Conservation (phyloP, 352 stramenopile genomes). For the Phytophthora ramorum region DNA sequence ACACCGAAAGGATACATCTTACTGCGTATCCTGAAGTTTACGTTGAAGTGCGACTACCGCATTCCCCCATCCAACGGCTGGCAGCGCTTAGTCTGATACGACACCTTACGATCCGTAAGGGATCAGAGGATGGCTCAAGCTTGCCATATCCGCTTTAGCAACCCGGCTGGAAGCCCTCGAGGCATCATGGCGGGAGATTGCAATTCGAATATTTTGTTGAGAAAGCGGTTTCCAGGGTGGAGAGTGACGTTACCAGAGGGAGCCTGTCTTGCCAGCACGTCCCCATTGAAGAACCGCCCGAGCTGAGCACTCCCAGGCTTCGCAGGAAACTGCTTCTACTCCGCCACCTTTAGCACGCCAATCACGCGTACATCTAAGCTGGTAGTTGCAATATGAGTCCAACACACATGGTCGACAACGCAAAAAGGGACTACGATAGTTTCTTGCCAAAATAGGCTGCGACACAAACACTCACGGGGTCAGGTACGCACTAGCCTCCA, state of each 20-base stretch:
- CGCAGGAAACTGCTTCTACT: conserved; percentile 27
- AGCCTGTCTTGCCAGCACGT: conserved; percentile 25
- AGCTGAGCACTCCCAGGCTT: conserved; percentile 14
- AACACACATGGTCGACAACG: conserved; percentile 9
- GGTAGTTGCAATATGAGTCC: not conserved
- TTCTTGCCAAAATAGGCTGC: conserved; percentile 11
- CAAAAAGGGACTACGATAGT: conserved; percentile 1
- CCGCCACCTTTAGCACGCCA: conserved; percentile 13
- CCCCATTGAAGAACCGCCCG: conserved; percentile 18
- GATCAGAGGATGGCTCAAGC: conserved; percentile 1
- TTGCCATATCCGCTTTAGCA: not conserved
- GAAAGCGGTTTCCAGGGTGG: conserved; percentile 21
- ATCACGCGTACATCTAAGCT: conserved; percentile 8
- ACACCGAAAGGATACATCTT: conserved; percentile 22
- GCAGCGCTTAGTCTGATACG: conserved; percentile 4
- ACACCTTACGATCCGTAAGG: not conserved
- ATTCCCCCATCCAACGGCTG: conserved; percentile 13
- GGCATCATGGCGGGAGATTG: conserved; percentile 8
- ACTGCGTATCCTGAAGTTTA: conserved; percentile 35
- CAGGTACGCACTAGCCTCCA: conserved; percentile 61
- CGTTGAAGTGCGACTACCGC: conserved; percentile 20
- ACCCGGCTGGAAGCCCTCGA: conserved; percentile 2
- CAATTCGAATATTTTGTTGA: conserved; percentile 33
- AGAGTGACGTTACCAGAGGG: conserved; percentile 25
- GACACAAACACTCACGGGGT: conserved; percentile 27